Evolutionary conservation across 306 rosid genomes (phyloP), one percentile per base, ranked within the genome.

Genomic region (Biancaea sappan): DNA sequence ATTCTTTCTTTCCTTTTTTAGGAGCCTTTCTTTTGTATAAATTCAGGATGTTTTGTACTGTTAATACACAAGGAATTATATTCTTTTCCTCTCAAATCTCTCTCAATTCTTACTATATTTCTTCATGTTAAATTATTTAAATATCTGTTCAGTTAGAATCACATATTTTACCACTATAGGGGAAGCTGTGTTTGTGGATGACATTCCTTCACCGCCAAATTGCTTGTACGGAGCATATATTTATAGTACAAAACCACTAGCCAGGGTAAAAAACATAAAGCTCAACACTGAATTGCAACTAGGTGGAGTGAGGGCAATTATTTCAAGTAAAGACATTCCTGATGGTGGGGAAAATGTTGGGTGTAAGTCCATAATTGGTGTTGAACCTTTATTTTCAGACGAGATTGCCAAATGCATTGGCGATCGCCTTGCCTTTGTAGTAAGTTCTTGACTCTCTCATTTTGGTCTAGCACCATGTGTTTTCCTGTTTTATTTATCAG

Each of bases 101-200:
- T n/a, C n/a, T n/a, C n/a, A n/a, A n/a, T n/a, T n/a, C n/a, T n/a
- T n/a, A n/a, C n/a, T n/a, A 34, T 61, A 43, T 1, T 1, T 57
- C 22, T 38, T 77, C 32, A 22, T 63, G 21, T 61, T 26, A 73
- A 52, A 18, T 18, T 66, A 6, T 44, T 72, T 53, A 8, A 72
- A 26, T 62, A 28, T 29, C 38, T 59, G 59, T 60, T 43, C 25
- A 8, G 60, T 69, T 65, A 41, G 66, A 61, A 13, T 9, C 43
- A 38, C 50, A 51, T 72, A 37, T 56, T 70, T 50, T 73, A 62
- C 65, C 51, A 57, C 78, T 78, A 37, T 76, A 94, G 99, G 99
- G 24, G 99, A 94, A 83, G 97, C 99, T 81, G 83, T 94, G 41
- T 94, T 57, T 69, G 94, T 92, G 76, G 95, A 90, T 69, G 99